Conservation (phyloP, 371 early-diverging fungal species). For the Mucor saturninus region DNA sequence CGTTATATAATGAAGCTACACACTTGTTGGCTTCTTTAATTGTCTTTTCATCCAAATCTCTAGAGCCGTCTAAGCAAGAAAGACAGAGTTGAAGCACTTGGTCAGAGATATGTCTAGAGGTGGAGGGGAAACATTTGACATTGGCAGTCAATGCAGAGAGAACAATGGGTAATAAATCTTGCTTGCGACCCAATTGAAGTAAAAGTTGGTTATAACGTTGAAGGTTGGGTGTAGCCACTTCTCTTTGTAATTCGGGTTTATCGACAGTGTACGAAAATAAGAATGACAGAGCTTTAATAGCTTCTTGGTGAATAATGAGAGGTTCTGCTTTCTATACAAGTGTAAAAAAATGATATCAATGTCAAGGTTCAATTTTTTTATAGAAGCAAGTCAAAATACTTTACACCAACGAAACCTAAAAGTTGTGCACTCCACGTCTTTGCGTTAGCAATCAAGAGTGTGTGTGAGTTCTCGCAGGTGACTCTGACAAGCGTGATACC, state of each 20-base stretch:
- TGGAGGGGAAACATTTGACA: slow-evolving; percentile 58
- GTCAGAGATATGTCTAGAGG: slow-evolving; percentile 57
- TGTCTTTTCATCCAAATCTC: slow-evolving; percentile 35
- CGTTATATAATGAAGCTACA: slow-evolving; percentile 46
- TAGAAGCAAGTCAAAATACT: neutral
- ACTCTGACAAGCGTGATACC: slow-evolving; percentile 55
- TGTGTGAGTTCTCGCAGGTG: slow-evolving; percentile 58
- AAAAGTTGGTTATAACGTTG: slow-evolving; percentile 58
- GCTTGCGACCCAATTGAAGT: slow-evolving; percentile 47
- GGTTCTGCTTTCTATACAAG: slow-evolving; percentile 52
- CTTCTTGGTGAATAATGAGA: slow-evolving; percentile 38
- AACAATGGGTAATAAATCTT: slow-evolving; percentile 55
- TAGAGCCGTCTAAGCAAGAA: slow-evolving; percentile 53
- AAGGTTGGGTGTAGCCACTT: slow-evolving; percentile 57
- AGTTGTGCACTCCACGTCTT: slow-evolving; percentile 49
- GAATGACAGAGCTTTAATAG: slow-evolving; percentile 51
- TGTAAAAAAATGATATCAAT: neutral
- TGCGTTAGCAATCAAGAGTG: slow-evolving; percentile 46
- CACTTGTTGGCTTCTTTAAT: slow-evolving; percentile 48
- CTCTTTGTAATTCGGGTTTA: slow-evolving; percentile 64
- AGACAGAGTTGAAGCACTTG: slow-evolving; percentile 57
- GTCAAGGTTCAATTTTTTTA: too few relatives aligned
- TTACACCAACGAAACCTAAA: slow-evolving; percentile 44
- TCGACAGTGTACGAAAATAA: slow-evolving; percentile 55
- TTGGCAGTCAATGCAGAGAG: slow-evolving; percentile 53